Base-by-base conservation (phyloP, 148 eudicot genomes). In the Vaccinium darrowii region DNA sequence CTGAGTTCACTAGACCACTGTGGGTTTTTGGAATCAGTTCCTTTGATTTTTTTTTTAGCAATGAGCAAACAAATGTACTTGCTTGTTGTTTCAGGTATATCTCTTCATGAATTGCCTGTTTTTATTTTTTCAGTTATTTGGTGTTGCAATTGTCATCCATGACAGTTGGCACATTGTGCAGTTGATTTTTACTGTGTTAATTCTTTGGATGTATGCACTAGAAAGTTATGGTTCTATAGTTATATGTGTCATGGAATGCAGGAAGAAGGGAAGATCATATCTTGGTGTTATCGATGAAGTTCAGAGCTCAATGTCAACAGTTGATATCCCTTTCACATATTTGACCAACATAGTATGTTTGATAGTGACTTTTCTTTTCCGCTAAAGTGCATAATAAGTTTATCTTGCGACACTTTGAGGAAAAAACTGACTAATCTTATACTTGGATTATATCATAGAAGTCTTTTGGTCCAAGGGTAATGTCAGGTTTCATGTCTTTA, bases 21-120 rank as follows among this genome's bases (percentile, higher is more conserved):
- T 95, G 98, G 98, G 94, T 93, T 85, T 95, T 93, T 71, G 98
- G 98, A 60, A 92, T 88, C 88, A 94, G 85, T 81, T 92, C 98
- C 7, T 95, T 94, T 87, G 98, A 90, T 82, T 87, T 94, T 88
- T 72, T 95, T 76, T 85, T 75, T 52, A 86, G 83, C 57, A 75
- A 87, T 52, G 89, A 85, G 83, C 82, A 88, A 58, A 91, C 84
- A 52, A 89, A 87, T 87, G 82, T 94, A 76, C 85, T 95, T 87
- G 97, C 95, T 87, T 94, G 96, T 90, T 89, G 85, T 88, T 95
- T 91, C 88, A 94, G 98, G 98, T 95, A 81, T 39, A n/a, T 13
- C 23, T 52, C 47, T 12, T 12, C 25, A 74, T 36, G 11, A 52
- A 10, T 27, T 27, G 78, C 1, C 58, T 73, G 8, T 49, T 8